phyloP scores from a whole-genome alignment of 208 protist genomes.

The Leptomonas pyrrhocoris region DNA sequence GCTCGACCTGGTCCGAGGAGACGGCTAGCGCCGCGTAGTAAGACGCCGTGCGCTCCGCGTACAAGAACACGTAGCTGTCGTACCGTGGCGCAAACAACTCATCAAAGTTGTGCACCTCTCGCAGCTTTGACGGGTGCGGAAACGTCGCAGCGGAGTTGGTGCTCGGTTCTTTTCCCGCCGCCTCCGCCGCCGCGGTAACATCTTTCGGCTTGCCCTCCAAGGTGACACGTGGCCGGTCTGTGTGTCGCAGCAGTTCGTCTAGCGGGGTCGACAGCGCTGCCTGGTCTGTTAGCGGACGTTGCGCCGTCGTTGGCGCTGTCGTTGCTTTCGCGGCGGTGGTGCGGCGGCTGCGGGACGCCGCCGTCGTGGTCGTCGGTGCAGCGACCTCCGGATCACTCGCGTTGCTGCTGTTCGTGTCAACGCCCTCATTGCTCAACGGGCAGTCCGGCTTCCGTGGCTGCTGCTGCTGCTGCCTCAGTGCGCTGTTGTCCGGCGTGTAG shows the following conservation, averaged over 20 bases:
- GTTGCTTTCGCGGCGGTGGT: not conserved
- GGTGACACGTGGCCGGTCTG: not conserved
- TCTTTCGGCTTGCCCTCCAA: not conserved
- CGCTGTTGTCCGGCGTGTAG: slow-evolving; percentile 1
- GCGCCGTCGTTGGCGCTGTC: not conserved
- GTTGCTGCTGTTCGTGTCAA: not conserved
- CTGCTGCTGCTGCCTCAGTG: slow-evolving; percentile 1
- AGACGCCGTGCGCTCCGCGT: slow-evolving; percentile 28
- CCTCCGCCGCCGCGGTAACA: no score
- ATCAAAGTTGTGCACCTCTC: slow-evolving; percentile 22
- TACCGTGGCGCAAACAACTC: slow-evolving; percentile 25
- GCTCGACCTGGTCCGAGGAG: slow-evolving; percentile 11
- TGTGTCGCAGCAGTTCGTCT: slow-evolving; percentile 3
- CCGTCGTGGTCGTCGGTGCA: not conserved
- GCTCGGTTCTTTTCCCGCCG: not conserved
- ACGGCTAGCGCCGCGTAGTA: slow-evolving; percentile 39
- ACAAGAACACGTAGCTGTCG: slow-evolving; percentile 30
- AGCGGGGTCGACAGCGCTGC: no score
- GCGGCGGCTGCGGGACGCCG: not conserved
- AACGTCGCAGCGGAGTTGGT: not conserved
- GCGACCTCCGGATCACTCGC: not conserved
- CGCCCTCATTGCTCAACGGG: not conserved
- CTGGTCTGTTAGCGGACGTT: not conserved
- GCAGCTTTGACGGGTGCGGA: not conserved
- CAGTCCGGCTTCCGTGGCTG: not conserved